Conservation (phyloP, 805 yeast species). For the Wickerhamiella sorbophila region DNA sequence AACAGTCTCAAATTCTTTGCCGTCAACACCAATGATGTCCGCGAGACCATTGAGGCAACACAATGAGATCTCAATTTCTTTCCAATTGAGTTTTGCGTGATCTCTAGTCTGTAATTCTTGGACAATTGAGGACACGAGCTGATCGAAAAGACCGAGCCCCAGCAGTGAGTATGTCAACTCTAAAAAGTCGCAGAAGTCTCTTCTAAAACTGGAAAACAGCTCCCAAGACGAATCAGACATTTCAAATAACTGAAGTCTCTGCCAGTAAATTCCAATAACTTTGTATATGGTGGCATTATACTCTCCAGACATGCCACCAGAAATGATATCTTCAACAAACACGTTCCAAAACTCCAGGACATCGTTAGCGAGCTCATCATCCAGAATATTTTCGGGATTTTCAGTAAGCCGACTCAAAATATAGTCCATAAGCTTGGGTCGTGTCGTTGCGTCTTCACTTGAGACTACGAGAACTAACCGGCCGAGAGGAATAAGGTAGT, state of each 20-base stretch:
- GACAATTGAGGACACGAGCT: slow-evolving; percentile 23
- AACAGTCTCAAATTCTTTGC: slow-evolving; percentile 21
- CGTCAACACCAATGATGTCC: slow-evolving; percentile 32
- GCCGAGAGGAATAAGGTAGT: slow-evolving; percentile 8
- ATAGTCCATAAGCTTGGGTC: slow-evolving; percentile 9
- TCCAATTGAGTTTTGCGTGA: slow-evolving; percentile 17
- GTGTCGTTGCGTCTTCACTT: slow-evolving; percentile 7
- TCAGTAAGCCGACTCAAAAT: slow-evolving; percentile 9
- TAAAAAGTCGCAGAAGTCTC: slow-evolving; percentile 63
- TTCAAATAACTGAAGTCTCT: slow-evolving; percentile 36
- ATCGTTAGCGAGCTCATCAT: slow-evolving; percentile 20
- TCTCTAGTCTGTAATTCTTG: slow-evolving; percentile 3
- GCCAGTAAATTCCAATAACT: slow-evolving; percentile 53
- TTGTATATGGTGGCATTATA: slow-evolving; percentile 27
- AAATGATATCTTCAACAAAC: slow-evolving; percentile 22
- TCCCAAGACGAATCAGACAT: slow-evolving; percentile 24
- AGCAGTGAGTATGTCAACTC: slow-evolving; percentile 56
- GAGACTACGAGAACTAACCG: slow-evolving; percentile 13
- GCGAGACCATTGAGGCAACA: slow-evolving; percentile 44
- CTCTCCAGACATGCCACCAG: slow-evolving; percentile 17
- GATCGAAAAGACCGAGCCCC: slow-evolving; percentile 36
- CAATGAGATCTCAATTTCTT: slow-evolving; percentile 46
- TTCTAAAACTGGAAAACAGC: slow-evolving; percentile 55
- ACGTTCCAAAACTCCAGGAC: slow-evolving; percentile 25
- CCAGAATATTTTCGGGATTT: slow-evolving; percentile 14